A percentile compares a stretch with the other conserved stretches of the same genome.
These are phyloP conservation scores for Xylaria nigripes DNA, from an alignment of 495 filamentous ascomycete species.

Conservation along the genomic window DNA sequence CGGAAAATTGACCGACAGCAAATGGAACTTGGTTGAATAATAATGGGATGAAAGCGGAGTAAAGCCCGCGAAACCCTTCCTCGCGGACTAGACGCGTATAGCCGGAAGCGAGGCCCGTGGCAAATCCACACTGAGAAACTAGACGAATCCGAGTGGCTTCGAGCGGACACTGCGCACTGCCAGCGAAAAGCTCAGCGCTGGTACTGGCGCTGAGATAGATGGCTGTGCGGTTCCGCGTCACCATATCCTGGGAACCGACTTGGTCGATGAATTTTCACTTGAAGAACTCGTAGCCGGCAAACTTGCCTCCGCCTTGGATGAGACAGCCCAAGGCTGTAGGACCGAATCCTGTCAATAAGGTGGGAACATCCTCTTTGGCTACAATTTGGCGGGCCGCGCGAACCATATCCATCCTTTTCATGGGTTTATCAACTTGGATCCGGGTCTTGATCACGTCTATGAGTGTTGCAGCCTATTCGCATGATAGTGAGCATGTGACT, in stretches of 20 bases:
- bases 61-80: constrained; percentile 67
- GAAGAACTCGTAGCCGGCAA: constrained; percentile 73
- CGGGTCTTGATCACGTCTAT: constrained; percentile 58
- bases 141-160: constrained; percentile 73
- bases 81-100: constrained; percentile 61
- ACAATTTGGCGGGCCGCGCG: constrained; percentile 63
- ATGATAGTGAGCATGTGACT: background rate
- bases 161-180: constrained; percentile 68
- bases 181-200: constrained; percentile 67
- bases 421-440: constrained; percentile 67
- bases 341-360: constrained; percentile 65
- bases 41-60: constrained; percentile 69
- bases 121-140: constrained; percentile 65
- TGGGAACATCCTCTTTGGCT: constrained; percentile 60
- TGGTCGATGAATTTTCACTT: constrained; percentile 67
- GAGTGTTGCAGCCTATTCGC: constrained; percentile 37
- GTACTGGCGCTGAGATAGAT: constrained; percentile 69
- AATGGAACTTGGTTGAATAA: constrained; percentile 61
- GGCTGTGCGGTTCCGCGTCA: constrained; percentile 59
- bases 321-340: constrained; percentile 69
- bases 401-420: constrained; percentile 67
- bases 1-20: constrained; percentile 30
- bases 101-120: constrained; percentile 54
- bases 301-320: constrained; percentile 71
- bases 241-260: constrained; percentile 53